Conservation (phyloP, 495 filamentous ascomycete species). For the Penicillium egyptiacum region DNA sequence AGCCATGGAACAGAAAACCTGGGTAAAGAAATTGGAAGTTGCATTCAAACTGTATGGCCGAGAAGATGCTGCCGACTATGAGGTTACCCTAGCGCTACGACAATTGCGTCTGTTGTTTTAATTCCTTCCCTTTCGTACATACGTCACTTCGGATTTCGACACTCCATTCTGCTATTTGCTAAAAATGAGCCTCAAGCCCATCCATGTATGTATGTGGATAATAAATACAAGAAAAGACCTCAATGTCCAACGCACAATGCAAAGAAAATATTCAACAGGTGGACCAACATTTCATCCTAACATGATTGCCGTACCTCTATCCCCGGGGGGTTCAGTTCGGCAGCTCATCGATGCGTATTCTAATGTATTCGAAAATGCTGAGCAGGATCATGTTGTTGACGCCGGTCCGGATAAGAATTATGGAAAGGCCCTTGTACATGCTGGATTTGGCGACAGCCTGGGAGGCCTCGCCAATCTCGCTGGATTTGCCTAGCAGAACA, state of each 20-base stretch:
- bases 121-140: neutral
- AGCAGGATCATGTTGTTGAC: conserved; percentile 53
- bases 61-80: conserved; percentile 1
- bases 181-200: conserved; percentile 22
- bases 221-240: conserved; percentile 8
- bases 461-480: conserved; percentile 47
- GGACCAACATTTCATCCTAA: neutral
- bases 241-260: neutral
- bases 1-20: neutral
- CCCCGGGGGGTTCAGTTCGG: conserved; percentile 19
- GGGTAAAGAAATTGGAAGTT: neutral
- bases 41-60: neutral
- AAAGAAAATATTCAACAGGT: conserved; percentile 11
- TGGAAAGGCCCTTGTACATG: conserved; percentile 53
- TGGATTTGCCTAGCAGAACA: conserved; percentile 44
- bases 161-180: conserved; percentile 31
- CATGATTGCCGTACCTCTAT: neutral
- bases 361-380: conserved; percentile 49
- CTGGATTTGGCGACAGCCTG: conserved; percentile 46
- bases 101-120: neutral
- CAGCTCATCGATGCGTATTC: conserved; percentile 41
- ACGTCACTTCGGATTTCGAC: neutral
- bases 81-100: neutral
- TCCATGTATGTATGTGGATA: conserved; percentile 31
- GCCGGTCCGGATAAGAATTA: conserved; percentile 47